Evolutionary conservation across 345 rosid genomes (phyloP).

Genomic region (Pseudoturritis turrita): DNA sequence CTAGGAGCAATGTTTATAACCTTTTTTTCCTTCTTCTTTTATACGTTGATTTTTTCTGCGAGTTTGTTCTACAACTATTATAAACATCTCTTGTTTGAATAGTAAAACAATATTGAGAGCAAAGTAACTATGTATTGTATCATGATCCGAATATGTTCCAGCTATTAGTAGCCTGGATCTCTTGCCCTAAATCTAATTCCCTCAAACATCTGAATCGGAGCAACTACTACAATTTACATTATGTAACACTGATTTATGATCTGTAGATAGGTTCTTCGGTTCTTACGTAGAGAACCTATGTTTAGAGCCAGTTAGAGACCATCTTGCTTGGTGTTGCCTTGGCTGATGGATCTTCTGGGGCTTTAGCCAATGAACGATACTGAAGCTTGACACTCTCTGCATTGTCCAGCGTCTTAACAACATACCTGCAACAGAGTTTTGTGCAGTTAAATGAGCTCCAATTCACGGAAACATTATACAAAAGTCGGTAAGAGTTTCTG

Average conservation of each 20-base stretch:
- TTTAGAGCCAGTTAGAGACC: conserved; percentile 60
- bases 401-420: conserved; percentile 89
- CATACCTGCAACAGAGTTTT: conserved; percentile 56
- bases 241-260: background rate
- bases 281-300: conserved; percentile 10
- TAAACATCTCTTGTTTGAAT: too few relatives aligned
- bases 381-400: conserved; percentile 96
- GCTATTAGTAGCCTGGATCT: background rate
- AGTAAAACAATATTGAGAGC: background rate
- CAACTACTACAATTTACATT: conserved; percentile 15
- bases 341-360: conserved; percentile 45
- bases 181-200: conserved; percentile 8
- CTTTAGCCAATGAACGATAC: conserved; percentile 85
- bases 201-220: background rate
- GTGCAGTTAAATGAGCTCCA: background rate
- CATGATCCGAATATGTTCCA: background rate
- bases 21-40: too few relatives aligned
- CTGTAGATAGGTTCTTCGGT: background rate
- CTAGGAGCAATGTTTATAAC: too few relatives aligned
- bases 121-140: background rate
- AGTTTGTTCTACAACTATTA: too few relatives aligned
- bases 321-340: conserved; percentile 51
- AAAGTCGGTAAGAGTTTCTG: background rate
- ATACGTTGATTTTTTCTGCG: too few relatives aligned
- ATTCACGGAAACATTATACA: background rate